Conservation (phyloP, 495 filamentous ascomycete genomes). For the Podospora pseudocomata region DNA sequence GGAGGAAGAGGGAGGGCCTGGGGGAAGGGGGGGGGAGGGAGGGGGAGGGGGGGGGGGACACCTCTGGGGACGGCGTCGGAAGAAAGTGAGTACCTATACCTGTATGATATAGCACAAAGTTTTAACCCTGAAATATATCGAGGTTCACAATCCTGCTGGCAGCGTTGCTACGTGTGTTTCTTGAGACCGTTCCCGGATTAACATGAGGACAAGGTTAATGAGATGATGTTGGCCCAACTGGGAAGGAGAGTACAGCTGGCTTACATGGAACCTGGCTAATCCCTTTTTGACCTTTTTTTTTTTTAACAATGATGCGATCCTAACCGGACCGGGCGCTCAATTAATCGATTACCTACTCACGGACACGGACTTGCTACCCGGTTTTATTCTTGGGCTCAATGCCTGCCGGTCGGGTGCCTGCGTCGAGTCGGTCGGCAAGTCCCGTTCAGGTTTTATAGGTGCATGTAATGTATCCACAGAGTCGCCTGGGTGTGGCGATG, state of each 20-base stretch:
- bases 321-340: not conserved
- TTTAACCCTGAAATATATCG: not conserved
- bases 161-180: not conserved
- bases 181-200: not conserved
- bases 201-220: not conserved
- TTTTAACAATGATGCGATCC: not conserved
- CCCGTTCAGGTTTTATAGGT: not conserved
- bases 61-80: not conserved
- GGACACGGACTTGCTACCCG: not conserved
- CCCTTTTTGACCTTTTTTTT: not conserved
- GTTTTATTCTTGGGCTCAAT: not conserved
- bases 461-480: not conserved
- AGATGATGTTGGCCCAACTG: not conserved
- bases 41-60: not conserved
- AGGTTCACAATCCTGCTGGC: not conserved
- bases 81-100: not conserved
- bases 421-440: not conserved
- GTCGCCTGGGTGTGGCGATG: not conserved
- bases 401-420: not conserved
- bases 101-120: not conserved
- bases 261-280: not conserved
- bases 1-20: no score
- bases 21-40: no score
- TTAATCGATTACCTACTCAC: not conserved
- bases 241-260: not conserved